These are phyloP conservation scores for Prunus salicina DNA, from an alignment of 306 rosid species.

Conservation along the genomic window DNA sequence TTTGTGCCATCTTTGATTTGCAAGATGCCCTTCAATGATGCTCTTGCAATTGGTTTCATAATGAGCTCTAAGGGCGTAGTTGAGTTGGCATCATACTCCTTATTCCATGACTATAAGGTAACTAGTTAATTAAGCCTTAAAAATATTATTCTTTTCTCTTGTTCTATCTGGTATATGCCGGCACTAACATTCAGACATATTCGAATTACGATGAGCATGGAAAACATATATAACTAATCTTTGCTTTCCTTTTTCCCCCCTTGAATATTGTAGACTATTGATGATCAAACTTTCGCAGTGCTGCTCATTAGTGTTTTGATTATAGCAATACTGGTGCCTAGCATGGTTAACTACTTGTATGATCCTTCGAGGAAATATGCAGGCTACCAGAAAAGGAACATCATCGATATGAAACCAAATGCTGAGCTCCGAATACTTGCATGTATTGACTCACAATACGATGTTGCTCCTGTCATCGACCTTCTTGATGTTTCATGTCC, in stretches of 20 bases:
- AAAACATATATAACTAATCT: background rate
- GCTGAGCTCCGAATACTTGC: conserved; percentile 45
- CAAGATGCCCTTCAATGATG: conserved; percentile 43
- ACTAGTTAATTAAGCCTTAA: background rate
- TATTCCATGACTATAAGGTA: conserved; percentile 31
- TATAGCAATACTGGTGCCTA: conserved; percentile 29
- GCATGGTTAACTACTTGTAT: conserved; percentile 24
- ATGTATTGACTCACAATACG: conserved; percentile 42
- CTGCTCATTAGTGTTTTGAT: conserved; percentile 12
- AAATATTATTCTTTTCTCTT: background rate
- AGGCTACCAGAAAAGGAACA: conserved; percentile 52
- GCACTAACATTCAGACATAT: background rate
- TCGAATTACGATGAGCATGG: too few species aligned
- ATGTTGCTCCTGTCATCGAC: conserved; percentile 37
- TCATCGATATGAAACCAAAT: conserved; percentile 36
- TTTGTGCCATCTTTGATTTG: conserved; percentile 25
- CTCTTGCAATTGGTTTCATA: conserved; percentile 38
- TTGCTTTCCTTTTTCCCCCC: background rate
- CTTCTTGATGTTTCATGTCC: conserved; percentile 52
- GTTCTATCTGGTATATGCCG: conserved; percentile 18
- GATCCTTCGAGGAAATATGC: conserved; percentile 65
- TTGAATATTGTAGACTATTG: background rate
- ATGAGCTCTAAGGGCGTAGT: conserved; percentile 58
- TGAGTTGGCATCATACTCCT: conserved; percentile 37
- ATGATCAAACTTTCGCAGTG: conserved; percentile 17